Conservation (phyloP, 768 basidiomycete species). For the Rhodotorula sphaerocarpa region DNA sequence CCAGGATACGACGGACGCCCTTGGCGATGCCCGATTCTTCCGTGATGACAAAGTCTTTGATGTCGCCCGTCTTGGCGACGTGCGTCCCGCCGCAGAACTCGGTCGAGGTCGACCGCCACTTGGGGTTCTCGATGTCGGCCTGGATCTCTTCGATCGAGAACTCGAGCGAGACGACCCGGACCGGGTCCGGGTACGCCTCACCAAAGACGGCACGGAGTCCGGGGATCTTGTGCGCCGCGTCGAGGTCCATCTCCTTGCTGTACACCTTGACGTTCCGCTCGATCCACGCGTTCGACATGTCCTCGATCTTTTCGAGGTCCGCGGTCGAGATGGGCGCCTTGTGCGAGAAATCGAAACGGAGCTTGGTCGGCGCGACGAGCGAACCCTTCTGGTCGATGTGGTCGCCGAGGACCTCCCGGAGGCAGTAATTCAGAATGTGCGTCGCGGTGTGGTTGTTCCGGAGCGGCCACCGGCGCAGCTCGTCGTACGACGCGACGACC, state of each 20-base stretch:
- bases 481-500: slow-evolving; percentile 85
- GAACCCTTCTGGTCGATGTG: slow-evolving; percentile 98
- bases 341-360: slow-evolving; percentile 98
- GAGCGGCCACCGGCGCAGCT: slow-evolving; percentile 88
- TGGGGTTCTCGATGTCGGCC: slow-evolving; percentile 74
- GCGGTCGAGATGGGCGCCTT: slow-evolving; percentile 70
- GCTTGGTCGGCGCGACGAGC: slow-evolving; percentile 85
- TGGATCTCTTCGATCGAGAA: slow-evolving; percentile 77
- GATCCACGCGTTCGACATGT: slow-evolving; percentile 80
- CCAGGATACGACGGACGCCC: slow-evolving; percentile 88
- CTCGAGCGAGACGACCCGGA: slow-evolving; percentile 85
- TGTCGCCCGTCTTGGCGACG: slow-evolving; percentile 90
- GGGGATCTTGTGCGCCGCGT: slow-evolving; percentile 73
- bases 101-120: slow-evolving; percentile 82
- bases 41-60: slow-evolving; percentile 88
- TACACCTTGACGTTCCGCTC: slow-evolving; percentile 77
- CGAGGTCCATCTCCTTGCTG: slow-evolving; percentile 73
- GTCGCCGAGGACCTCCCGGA: slow-evolving; percentile 90
- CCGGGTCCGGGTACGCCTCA: slow-evolving; percentile 94
- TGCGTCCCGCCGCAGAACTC: slow-evolving; percentile 99
- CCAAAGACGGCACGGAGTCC: slow-evolving; percentile 95
- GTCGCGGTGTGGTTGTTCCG: slow-evolving; percentile 98
- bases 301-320: slow-evolving; percentile 75
- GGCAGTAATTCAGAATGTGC: slow-evolving; percentile 88
- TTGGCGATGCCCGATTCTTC: slow-evolving; percentile 98